Base-by-base conservation (phyloP, 1,284 basidiomycete genomes). In the Ceratobasidium sp. region DNA sequence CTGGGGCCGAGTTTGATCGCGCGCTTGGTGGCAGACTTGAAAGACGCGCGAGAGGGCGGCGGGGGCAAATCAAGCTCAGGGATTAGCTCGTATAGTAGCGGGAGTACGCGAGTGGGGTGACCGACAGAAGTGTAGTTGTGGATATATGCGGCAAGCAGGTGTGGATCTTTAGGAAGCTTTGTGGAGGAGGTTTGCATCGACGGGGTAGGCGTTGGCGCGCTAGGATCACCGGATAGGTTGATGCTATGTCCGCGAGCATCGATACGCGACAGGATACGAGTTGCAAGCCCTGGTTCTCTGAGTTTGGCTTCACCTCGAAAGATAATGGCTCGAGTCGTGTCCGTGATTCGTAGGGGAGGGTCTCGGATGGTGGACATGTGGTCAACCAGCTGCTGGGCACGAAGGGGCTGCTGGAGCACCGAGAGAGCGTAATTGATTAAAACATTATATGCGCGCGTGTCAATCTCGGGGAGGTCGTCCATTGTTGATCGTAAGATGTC, bases 351-450 rank as follows among this genome's bases (percentile, higher is more conserved):
- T 12, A 90, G 80, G 5, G 85, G 82, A 3, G 85, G 85, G 2
- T 84, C 71, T 30, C 88, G 86, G 3, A 84, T 77, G 18, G 83
- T 80, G 35, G 83, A 83, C 90, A 93, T 92, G 78, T 92, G 88
- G 8, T 87, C 80, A 20, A 93, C 81, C 5, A 93, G 83, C 10
- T 81, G 79, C 6, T 86, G 82, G 0, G 89, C 91, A 33, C 89
- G 83, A 0, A 80, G 77, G 10, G 88, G 84, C 2, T 90, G 90
- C 44, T 87, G 83, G n/a, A 88, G 88, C 79, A 92, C 87, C 1
- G 88, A 88, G 48, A 94, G 85, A 1, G 90, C 84, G 83, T 93
- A 94, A 78, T 90, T 87, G 2, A 94, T 81, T 35, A 94, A 87
- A 0, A 90, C 81, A 82, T 93, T 92, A 83, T 90, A 92, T 0